A percentile compares a stretch with the other conserved stretches of the same genome.
phyloP scores from a whole-genome alignment of 2,329 filamentous ascomycete species.

The Neurospora crassa region DNA sequence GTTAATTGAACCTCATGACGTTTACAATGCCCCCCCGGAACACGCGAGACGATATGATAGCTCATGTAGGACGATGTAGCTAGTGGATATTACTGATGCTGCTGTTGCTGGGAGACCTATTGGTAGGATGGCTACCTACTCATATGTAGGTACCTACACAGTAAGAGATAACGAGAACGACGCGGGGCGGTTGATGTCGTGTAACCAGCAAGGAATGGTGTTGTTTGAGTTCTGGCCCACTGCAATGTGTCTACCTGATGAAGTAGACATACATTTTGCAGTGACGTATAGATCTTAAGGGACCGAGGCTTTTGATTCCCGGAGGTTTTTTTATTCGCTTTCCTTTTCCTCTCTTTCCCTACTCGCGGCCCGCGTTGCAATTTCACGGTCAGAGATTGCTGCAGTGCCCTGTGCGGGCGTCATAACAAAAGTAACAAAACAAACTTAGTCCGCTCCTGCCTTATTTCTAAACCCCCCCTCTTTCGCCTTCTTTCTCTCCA shows the following conservation, averaged over 20 bases:
- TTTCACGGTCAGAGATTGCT: neutral
- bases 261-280: neutral
- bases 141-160: neutral
- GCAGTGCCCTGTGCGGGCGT: neutral
- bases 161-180: neutral
- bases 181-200: neutral
- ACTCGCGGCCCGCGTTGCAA: neutral
- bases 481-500: neutral
- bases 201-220: neutral
- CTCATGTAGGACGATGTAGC: neutral
- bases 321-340: neutral
- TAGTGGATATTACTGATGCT: neutral
- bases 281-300: neutral
- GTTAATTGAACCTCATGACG: neutral
- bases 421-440: neutral
- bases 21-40: neutral
- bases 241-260: neutral
- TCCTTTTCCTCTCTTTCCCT: neutral
- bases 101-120: neutral
- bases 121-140: neutral
- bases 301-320: neutral
- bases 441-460: neutral
- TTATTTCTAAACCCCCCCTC: neutral
- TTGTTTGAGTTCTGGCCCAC: neutral
- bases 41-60: neutral